phyloP scores from a whole-genome alignment of 495 filamentous ascomycete species.

The Trichocladium uniseriatum region DNA sequence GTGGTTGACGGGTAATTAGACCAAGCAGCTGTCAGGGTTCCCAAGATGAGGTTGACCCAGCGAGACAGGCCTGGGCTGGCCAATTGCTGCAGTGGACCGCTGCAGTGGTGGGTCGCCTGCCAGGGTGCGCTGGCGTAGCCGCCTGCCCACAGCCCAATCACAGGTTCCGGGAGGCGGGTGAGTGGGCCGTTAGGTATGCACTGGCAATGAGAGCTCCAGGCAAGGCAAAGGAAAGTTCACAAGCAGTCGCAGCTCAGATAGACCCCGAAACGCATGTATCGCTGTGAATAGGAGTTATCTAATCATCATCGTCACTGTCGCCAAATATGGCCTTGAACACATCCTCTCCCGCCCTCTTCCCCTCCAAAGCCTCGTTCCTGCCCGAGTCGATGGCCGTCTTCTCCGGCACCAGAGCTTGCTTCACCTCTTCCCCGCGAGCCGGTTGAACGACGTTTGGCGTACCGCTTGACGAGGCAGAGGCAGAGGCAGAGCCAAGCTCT shows the following conservation, averaged over 20 bases:
- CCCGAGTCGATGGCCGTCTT: slow-evolving; percentile 54
- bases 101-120: not conserved
- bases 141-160: not conserved
- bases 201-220: too few species aligned
- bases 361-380: slow-evolving; percentile 80
- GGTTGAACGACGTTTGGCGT: not conserved
- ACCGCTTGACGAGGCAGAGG: slow-evolving; percentile 7
- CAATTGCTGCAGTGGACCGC: not conserved
- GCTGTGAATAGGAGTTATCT: too few species aligned
- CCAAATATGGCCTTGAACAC: slow-evolving; percentile 94
- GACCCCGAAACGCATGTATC: too few species aligned
- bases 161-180: not conserved
- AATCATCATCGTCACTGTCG: slow-evolving; percentile 68
- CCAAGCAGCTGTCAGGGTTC: not conserved
- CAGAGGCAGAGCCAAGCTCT: slow-evolving; percentile 6
- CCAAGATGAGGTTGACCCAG: slow-evolving; percentile 1
- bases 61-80: not conserved
- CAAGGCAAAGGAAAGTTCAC: too few species aligned
- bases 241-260: too few species aligned
- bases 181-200: too few species aligned
- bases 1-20: not conserved
- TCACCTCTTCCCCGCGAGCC: not conserved
- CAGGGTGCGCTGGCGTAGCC: too few species aligned
- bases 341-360: slow-evolving; percentile 71
- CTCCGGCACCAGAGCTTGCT: not conserved